These are phyloP conservation scores for Iberis amara DNA, from an alignment of 441 rosid genomes.

Conservation along the genomic window DNA sequence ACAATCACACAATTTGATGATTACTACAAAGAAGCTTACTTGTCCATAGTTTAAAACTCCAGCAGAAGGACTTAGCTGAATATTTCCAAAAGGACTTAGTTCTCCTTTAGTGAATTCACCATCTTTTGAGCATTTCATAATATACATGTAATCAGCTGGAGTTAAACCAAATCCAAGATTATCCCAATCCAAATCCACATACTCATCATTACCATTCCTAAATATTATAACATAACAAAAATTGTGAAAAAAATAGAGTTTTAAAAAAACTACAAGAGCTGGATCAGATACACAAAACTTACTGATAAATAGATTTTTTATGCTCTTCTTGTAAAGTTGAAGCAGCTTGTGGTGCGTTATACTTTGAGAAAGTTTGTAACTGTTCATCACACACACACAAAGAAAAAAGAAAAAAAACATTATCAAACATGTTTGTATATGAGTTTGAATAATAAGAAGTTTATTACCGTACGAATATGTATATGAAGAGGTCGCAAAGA, in stretches of 20 bases:
- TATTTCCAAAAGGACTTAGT: conserved; percentile 18
- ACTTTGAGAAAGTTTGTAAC: conserved; percentile 30
- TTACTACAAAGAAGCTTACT: conserved; percentile 34
- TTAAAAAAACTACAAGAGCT: background rate
- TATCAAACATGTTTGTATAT: conserved; percentile 4
- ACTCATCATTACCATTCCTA: conserved; percentile 43
- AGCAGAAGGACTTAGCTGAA: conserved; percentile 60
- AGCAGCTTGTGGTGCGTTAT: conserved; percentile 46
- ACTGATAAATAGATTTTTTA: conserved; percentile 30
- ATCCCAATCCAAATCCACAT: conserved; percentile 78
- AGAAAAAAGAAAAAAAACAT: background rate
- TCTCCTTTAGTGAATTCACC: conserved; percentile 45
- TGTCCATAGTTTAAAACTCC: conserved; percentile 87
- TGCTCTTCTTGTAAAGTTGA: conserved; percentile 34
- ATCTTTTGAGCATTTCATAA: conserved; percentile 47
- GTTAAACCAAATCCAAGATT: conserved; percentile 66
- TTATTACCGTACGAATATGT: conserved; percentile 30
- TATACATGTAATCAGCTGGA: conserved; percentile 77
- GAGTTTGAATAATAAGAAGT: background rate
- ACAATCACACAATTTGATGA: background rate
- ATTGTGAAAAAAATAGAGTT: conserved; percentile 12
- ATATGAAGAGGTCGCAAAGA: conserved; percentile 28
- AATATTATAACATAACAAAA: background rate
- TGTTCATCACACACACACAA: conserved; percentile 9
- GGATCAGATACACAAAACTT: conserved; percentile 1